Evolutionary conservation across 78 protist genomes (phyloP), one percentile per base, ranked within the genome.

Genomic region (Speleostelium caveatum): DNA sequence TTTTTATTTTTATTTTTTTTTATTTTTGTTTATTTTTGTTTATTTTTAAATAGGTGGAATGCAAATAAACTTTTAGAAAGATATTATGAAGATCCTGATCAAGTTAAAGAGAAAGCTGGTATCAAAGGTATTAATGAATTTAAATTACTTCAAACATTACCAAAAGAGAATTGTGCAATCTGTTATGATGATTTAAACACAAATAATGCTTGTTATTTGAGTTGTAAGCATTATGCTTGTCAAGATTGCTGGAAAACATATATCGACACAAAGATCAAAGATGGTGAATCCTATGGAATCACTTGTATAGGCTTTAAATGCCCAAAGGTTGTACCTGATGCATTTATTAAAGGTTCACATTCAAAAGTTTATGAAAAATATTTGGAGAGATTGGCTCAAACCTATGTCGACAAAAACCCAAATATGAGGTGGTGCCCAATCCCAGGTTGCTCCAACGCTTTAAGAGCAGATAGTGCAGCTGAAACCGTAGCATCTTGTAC

Each of bases 351-450:
- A 36, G 10, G 16, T 22, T 76, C 66, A 4, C 62, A 59, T 24
- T 77, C 89, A 68, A 26, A 69, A 26, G 21, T 24, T 10, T 80
- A 80, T 24, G n/a, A 28, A 22, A 80, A 80, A 41, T 80, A 68
- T 68, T 58, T 80, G 32, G 77, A 80, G 41, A 30, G 89, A 36
- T 41, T 80, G 33, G 89, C 89, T 1, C 77, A 56, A 39, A 80
- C 89, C n/a, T 80, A n/a, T 68, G 89, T 80, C 0, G 89, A 80
- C 22, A 72, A 80, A 38, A 80, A 80, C 19, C 89, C 89, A 65
- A 80, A 80, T 41, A 80, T 80, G 89, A 66, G 89, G 56, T 80
- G 89, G 89, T 80, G 89, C 56, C 89, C 89, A 65, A 59, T 73
- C 38, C 45, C 77, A 14, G 35, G 35, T 8, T 80, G 89, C 68